Evolutionary conservation across 2,329 filamentous ascomycete genomes (phyloP).

Genomic region (Periconia sp.): DNA sequence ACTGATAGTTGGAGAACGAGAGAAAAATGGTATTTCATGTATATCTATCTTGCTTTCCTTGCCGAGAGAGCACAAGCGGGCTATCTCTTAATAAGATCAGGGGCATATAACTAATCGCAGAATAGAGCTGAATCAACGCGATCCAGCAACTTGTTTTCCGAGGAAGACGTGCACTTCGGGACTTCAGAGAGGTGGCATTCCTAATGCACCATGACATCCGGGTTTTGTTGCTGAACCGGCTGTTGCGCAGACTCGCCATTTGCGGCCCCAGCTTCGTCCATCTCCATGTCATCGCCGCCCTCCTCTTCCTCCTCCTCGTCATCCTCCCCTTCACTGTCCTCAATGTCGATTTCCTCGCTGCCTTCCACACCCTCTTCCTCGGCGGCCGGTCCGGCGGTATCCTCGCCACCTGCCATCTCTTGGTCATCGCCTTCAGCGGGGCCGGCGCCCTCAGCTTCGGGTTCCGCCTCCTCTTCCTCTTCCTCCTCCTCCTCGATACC

Average conservation of each 20-base stretch:
- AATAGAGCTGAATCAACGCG: no score
- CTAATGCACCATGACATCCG: slow-evolving; percentile 52
- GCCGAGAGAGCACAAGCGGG: no score
- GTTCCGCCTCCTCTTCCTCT: slow-evolving; percentile 69
- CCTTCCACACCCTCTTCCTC: slow-evolving; percentile 75
- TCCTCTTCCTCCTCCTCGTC: slow-evolving; percentile 72
- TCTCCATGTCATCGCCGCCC: slow-evolving; percentile 61
- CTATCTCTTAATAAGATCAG: no score
- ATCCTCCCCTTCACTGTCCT: slow-evolving; percentile 75
- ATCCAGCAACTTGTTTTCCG: no score
- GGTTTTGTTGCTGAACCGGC: slow-evolving; percentile 28
- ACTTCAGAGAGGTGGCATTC: no score
- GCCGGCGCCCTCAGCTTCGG: slow-evolving; percentile 61
- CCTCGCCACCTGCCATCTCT: slow-evolving; percentile 76
- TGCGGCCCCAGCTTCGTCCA: slow-evolving; percentile 58
- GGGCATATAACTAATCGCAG: no score
- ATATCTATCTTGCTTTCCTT: no score
- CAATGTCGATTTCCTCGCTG: slow-evolving; percentile 79
- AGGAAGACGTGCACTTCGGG: no score
- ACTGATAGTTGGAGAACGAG: no score
- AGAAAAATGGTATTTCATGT: no score
- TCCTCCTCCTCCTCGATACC: slow-evolving; percentile 84
- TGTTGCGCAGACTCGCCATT: slow-evolving; percentile 42
- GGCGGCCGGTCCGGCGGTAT: slow-evolving; percentile 55
- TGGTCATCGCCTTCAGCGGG: slow-evolving; percentile 65